Evolutionary conservation across 129 eudicot genomes (phyloP), one percentile per base, ranked within the genome.

Genomic region (Flaveria linearis): DNA sequence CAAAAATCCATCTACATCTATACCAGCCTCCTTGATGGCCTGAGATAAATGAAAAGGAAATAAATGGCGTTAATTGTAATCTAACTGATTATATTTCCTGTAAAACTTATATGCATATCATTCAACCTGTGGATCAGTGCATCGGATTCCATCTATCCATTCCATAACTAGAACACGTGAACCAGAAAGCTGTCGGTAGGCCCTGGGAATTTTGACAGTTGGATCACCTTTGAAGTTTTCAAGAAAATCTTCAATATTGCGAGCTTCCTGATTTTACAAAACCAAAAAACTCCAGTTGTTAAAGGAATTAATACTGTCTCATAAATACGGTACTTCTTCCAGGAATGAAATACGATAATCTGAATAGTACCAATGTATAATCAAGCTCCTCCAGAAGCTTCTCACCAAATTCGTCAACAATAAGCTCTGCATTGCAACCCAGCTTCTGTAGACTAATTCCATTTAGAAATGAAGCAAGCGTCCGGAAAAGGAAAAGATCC

Each of bases 351-450:
- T 53, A 42, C 17, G 6, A 30, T 30, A 64, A 62, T 49, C 43
- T 76, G 83, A 57, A 79, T 55, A 76, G 76, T 87, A 94, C 99
- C 99, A 94, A 89, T 71, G 96, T 94, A 81, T 94, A 94, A 86
- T 94, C 99, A 51, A 94, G 97, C 87, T 94, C 99, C 92, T 94
- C 99, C 85, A 94, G 80, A 71, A 94, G 96, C 91, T 94, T 94
- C 86, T 94, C 99, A 46, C 99, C 99, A 76, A 94, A 94, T 78
- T 94, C 99, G 86, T 94, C 99, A 81, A 94, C 97, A 78, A 94
- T 94, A 73, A 94, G 99, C 80, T 94, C 99, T 45, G 99, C 96
- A 82, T 94, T 94, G 80, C 98, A 94, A 58, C 99, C 99, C 72
- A 94, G 75, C 83, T 94, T 94, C 84, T 91, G 93, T 55, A 94